Base-by-base conservation (phyloP, 805 yeast species). In the Candida montana region DNA sequence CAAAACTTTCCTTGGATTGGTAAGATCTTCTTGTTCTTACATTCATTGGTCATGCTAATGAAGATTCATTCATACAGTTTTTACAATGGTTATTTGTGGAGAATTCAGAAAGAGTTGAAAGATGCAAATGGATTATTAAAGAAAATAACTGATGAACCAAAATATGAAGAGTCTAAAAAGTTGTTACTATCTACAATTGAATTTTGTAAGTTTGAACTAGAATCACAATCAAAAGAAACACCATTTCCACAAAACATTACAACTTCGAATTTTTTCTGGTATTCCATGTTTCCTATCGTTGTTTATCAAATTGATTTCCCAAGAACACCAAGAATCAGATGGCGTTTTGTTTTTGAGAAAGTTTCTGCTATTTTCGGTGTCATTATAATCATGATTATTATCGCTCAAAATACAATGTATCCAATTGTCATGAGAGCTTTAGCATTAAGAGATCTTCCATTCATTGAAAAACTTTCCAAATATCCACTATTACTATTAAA, bases 41-140 rank as follows among this genome's bases (percentile, higher is more conserved):
- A 93, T 58, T 77, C 89, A 10, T 68, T 88, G 37, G 98, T 93
- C 2, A 68, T 89, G 49, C 59, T 95, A 52, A 93, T 93, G 99
- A 93, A 93, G 59, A 83, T 83, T 79, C 98, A 93, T 61, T 89
- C 98, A 2, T 93, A 81, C 59, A 87, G 87, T 2, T 89, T 85
- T 55, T 93, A 81, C 65, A 90, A 90, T 57, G 99, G 98, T 0
- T 88, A 91, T 58, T 65, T 93, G 45, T 86, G 95, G 89, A 64
- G 60, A 27, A 75, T 82, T 33, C 53, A 59, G 18, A 61, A 66
- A 13, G 91, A 85, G 54, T 63, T 82, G 33, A 52, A 67, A 3
- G 72, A 68, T 44, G 75, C 86, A 1, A 64, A 64, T 41, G 53
- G 46, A 3, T 70, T 71, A 36, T 51, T 78, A 33, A 65, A 68